A percentile compares a stretch with the other conserved stretches of the same genome.
Conservation (phyloP, 257 asterid genomes). For the Vinca minor region DNA sequence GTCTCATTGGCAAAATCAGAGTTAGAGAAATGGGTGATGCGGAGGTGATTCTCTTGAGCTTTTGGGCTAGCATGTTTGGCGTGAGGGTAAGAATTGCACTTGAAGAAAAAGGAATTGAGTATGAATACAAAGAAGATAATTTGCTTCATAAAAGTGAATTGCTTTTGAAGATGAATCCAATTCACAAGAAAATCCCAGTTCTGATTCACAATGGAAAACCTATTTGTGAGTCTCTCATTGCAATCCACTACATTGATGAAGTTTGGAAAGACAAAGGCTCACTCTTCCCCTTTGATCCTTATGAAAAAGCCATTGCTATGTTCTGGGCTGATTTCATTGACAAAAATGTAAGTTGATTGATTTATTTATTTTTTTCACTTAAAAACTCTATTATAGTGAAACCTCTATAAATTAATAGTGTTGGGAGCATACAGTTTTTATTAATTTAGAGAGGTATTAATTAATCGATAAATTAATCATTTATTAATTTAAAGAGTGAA, state of each 20-base stretch:
- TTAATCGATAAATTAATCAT: too few relatives aligned
- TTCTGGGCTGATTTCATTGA: conserved; percentile 16
- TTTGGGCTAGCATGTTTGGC: conserved; percentile 14
- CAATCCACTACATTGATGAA: conserved; percentile 28
- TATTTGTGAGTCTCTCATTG: conserved; percentile 17
- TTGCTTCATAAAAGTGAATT: conserved; percentile 15
- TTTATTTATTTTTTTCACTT: too few relatives aligned
- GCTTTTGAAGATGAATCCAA: conserved; percentile 33
- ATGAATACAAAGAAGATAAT: conserved; percentile 13
- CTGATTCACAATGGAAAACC: conserved; percentile 30
- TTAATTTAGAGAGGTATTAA: too few relatives aligned
- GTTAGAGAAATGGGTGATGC: not conserved
- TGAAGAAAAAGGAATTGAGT: conserved; percentile 19
- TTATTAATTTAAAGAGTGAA: too few relatives aligned
- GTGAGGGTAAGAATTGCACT: conserved; percentile 20
- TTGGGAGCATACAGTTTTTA: too few relatives aligned
- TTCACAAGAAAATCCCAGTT: conserved; percentile 26
- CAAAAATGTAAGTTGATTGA: conserved; percentile 15
- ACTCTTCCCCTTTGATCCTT: conserved; percentile 12
- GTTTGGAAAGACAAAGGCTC: conserved; percentile 14
- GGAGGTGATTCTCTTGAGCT: conserved; percentile 19
- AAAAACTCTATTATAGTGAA: too few relatives aligned
- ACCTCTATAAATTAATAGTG: too few relatives aligned
- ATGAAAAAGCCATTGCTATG: conserved; percentile 9
- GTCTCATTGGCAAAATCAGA: not conserved